These are phyloP conservation scores for Colletotrichum tofieldiae DNA, from an alignment of 2,329 filamentous ascomycete genomes.

Conservation along the genomic window DNA sequence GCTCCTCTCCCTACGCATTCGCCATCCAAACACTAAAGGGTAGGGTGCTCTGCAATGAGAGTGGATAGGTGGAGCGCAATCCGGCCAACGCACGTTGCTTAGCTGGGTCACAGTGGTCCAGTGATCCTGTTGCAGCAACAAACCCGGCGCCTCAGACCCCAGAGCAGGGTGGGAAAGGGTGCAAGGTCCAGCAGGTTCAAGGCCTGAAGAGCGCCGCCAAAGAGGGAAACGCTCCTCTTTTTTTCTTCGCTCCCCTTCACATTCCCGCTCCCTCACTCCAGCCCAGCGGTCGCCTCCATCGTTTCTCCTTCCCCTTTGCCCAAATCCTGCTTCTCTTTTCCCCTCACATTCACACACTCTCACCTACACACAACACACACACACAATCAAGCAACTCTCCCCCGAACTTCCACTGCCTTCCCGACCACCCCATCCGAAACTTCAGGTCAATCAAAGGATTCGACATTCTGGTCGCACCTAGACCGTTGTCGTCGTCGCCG, in stretches of 20 bases:
- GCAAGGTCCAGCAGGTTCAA: constrained; percentile 22
- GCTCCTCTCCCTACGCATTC: neutral
- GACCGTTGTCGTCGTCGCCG: constrained; percentile 34
- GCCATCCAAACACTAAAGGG: neutral
- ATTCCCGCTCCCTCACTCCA: constrained; percentile 33
- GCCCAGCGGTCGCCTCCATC: constrained; percentile 14
- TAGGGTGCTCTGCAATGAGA: neutral
- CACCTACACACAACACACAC: constrained; percentile 26
- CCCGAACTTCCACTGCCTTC: constrained; percentile 4
- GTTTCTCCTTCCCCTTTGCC: constrained; percentile 30
- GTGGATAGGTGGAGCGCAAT: constrained; percentile 20
- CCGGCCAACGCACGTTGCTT: constrained; percentile 41
- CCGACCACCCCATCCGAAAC: constrained; percentile 15
- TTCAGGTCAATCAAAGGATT: constrained; percentile 8
- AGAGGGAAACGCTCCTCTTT: constrained; percentile 35
- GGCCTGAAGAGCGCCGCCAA: constrained; percentile 11
- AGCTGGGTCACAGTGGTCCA: constrained; percentile 26
- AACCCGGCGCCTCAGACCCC: constrained; percentile 8
- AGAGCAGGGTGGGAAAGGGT: neutral
- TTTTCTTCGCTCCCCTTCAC: constrained; percentile 12
- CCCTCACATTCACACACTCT: constrained; percentile 40
- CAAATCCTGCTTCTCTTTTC: constrained; percentile 34
- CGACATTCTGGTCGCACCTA: constrained; percentile 35
- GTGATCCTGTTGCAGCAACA: constrained; percentile 28
- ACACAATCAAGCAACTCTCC: constrained; percentile 20